Conservation (phyloP, 2,329 filamentous ascomycete genomes). For the Tolypocladium nubicola region DNA sequence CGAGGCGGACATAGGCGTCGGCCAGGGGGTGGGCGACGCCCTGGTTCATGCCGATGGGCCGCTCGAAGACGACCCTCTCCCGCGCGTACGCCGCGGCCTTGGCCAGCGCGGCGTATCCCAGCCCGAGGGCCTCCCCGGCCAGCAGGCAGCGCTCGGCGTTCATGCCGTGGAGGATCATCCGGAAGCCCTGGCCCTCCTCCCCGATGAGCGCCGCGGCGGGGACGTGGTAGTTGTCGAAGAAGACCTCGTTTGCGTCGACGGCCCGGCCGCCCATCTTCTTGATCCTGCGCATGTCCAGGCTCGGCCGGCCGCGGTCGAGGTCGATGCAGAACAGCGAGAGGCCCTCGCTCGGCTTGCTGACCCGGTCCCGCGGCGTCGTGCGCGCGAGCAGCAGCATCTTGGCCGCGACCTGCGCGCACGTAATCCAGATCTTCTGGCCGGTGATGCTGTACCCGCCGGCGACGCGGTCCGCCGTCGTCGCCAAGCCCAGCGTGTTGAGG, state of each 20-base stretch:
- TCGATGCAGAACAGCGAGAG: slow-evolving; percentile 75
- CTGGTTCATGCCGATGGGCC: slow-evolving; percentile 57
- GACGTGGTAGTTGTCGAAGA: slow-evolving; percentile 70
- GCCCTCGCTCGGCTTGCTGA: slow-evolving; percentile 60
- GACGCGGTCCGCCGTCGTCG: slow-evolving; percentile 45
- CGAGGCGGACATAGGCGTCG: slow-evolving; percentile 53
- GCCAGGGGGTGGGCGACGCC: slow-evolving; percentile 56
- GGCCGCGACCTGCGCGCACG: slow-evolving; percentile 68
- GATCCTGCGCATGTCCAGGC: slow-evolving; percentile 59
- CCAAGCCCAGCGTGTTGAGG: slow-evolving; percentile 63
- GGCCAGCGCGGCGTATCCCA: slow-evolving; percentile 62
- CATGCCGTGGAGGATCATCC: slow-evolving; percentile 69
- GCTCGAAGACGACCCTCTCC: slow-evolving; percentile 54
- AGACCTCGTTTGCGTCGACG: slow-evolving; percentile 78
- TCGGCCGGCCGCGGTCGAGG: slow-evolving; percentile 48
- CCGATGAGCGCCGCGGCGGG: slow-evolving; percentile 57
- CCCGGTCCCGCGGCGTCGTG: slow-evolving; percentile 59
- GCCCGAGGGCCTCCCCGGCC: slow-evolving; percentile 67
- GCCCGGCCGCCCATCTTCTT: slow-evolving; percentile 79
- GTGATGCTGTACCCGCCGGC: slow-evolving; percentile 56
- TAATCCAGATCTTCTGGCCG: slow-evolving; percentile 86
- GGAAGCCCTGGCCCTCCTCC: slow-evolving; percentile 65
- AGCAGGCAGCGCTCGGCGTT: slow-evolving; percentile 68
- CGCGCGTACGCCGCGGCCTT: slow-evolving; percentile 55
- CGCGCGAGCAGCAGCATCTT: slow-evolving; percentile 78